Evolutionary conservation across 2,329 filamentous ascomycete species (phyloP), one percentile per base, ranked within the genome.

Genomic region (Sporothrix sp.): DNA sequence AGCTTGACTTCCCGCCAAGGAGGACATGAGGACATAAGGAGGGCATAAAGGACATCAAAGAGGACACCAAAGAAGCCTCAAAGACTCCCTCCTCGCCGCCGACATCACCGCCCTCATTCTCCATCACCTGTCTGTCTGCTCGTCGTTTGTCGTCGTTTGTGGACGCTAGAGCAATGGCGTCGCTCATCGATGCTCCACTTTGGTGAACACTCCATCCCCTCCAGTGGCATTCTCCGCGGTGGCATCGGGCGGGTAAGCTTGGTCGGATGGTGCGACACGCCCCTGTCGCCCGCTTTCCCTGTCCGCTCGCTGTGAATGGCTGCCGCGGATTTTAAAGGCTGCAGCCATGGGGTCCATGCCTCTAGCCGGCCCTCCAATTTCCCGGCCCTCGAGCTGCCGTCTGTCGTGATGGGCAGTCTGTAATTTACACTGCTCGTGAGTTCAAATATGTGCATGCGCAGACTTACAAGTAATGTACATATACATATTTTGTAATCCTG

Each of bases 211-310:
- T 18, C 16, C 21, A 23, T 18, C 13, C 18, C 16, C 10, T 3
- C 30, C 33, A 16, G 21, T 48, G 27, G 25, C 45, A 48, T 48
- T 48, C 36, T 48, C 45, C 45, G 11, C 27, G 45, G 45, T 48
- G 45, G 45, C 27, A 48, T 47, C 36, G 48, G 33, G 27, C 36
- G 36, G 27, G 42, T 33, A 40, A 33, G 33, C 40, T 32, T 44
- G 25, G 16, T 45, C 30, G 39, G 13, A 53, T 53, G 52, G 52
- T 53, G 52, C 25, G 52, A 53, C 52, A 50, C 32, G 48, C 48
- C 52, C 52, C 43, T 53, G 52, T 32, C 25, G 25, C 23, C 16
- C 44, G 23, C 18, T 21, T 14, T n/a, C 25, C 32, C 7, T 25
- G 23, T 11, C 35, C 42, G 28, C 4, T 8, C 20, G 11, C 27